These are phyloP conservation scores for Tardiomyces depauwii DNA, from an alignment of 1,139 yeast genomes.

Conservation along the genomic window DNA sequence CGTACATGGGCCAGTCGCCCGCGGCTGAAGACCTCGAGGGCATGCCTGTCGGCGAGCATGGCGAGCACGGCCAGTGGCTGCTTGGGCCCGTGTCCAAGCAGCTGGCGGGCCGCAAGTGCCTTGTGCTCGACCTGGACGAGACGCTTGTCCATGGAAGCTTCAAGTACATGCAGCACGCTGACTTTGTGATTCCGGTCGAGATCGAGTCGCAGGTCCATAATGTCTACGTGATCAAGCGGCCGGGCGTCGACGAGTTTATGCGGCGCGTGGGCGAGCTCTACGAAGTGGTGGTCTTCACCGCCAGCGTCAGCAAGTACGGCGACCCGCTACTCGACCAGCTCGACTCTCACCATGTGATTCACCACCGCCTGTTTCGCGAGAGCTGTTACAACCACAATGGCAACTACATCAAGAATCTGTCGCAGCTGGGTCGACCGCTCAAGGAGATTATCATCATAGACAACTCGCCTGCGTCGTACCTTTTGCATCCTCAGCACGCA, in stretches of 20 bases:
- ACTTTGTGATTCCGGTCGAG: conserved; percentile 86
- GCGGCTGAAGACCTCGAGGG: no score
- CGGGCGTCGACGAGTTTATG: conserved; percentile 94
- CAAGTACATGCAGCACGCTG: conserved; percentile 84
- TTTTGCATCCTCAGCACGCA: conserved; percentile 96
- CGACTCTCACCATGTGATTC: conserved; percentile 62
- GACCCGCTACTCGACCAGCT: conserved; percentile 87
- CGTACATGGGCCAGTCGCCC: no score
- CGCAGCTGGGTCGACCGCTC: conserved; percentile 89
- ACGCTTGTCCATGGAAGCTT: conserved; percentile 93
- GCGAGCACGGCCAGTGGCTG: conserved; percentile 23
- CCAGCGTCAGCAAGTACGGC: conserved; percentile 90
- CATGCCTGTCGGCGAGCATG: no score
- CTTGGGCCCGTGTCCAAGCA: conserved; percentile 41
- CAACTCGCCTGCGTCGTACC: conserved; percentile 93
- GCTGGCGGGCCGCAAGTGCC: conserved; percentile 59
- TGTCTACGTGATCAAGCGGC: conserved; percentile 92
- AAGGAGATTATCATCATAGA: conserved; percentile 81
- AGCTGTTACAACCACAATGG: conserved; percentile 76
- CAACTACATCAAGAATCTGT: conserved; percentile 83
- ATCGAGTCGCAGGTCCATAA: conserved; percentile 87
- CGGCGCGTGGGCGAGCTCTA: conserved; percentile 70
- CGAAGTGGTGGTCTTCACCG: conserved; percentile 95
- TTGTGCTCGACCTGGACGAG: conserved; percentile 88
- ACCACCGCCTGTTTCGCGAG: conserved; percentile 89